These are phyloP conservation scores for Discostella stelligeroides DNA, from an alignment of 108 stramenopile species.

Conservation along the genomic window DNA sequence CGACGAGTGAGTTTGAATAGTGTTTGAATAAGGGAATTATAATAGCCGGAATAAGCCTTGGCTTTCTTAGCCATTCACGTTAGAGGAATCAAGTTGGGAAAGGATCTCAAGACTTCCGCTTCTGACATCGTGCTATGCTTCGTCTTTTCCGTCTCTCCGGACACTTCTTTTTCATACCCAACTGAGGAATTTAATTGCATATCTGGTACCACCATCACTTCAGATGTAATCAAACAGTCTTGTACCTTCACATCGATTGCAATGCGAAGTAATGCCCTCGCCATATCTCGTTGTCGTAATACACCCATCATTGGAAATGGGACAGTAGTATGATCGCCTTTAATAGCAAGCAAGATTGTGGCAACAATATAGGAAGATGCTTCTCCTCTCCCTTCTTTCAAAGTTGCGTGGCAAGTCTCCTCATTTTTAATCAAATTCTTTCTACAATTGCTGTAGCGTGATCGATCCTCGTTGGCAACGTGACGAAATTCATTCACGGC, in stretches of 20 bases:
- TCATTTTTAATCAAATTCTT: not conserved
- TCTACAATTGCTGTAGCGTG: not conserved
- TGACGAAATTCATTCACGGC: slow-evolving; percentile 32
- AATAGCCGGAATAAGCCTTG: too few relatives aligned
- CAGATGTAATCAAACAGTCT: slow-evolving; percentile 74
- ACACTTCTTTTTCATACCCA: not conserved
- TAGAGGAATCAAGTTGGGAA: slow-evolving; percentile 29
- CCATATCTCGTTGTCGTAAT: slow-evolving; percentile 49
- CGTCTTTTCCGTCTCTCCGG: not conserved
- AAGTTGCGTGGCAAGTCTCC: not conserved
- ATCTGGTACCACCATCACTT: slow-evolving; percentile 76
- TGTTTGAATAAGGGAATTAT: too few relatives aligned
- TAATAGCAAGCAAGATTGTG: slow-evolving; percentile 41
- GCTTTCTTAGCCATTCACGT: too few relatives aligned
- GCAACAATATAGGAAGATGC: slow-evolving; percentile 22
- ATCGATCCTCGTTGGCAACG: slow-evolving; percentile 23
- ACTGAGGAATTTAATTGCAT: not conserved
- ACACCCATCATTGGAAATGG: slow-evolving; percentile 32
- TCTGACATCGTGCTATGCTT: slow-evolving; percentile 26
- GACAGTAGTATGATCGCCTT: slow-evolving; percentile 43
- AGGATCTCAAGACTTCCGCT: slow-evolving; percentile 26
- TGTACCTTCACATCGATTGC: slow-evolving; percentile 73
- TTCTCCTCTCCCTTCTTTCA: not conserved
- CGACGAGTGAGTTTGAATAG: too few relatives aligned
- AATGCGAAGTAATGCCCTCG: slow-evolving; percentile 63